These are phyloP conservation scores for Colletotrichum horii DNA, from an alignment of 2,329 filamentous ascomycete species.

Conservation along the genomic window DNA sequence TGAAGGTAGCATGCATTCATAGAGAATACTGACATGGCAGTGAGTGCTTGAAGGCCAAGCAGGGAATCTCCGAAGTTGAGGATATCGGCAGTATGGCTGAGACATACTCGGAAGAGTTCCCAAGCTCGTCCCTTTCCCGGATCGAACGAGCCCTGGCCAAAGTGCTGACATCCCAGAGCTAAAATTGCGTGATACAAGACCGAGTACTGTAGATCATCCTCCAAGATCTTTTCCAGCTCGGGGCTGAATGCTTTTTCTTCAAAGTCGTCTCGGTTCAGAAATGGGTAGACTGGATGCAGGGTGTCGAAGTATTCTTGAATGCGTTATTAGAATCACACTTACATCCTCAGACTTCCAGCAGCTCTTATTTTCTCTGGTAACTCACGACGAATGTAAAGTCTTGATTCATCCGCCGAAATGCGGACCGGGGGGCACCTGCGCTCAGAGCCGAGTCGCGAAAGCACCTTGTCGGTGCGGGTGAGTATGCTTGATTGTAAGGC, in stretches of 20 bases:
- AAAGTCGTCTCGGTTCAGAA: background rate
- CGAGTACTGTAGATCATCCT: background rate
- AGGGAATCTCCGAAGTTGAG: background rate
- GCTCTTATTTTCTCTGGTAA: background rate
- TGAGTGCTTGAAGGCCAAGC: background rate
- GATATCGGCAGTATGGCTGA: background rate
- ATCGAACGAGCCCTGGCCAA: background rate
- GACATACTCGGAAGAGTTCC: background rate
- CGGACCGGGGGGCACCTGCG: background rate
- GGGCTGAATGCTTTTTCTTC: background rate
- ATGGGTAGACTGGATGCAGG: background rate
- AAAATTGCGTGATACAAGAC: background rate
- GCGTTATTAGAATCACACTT: accelerated
- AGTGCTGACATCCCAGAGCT: background rate
- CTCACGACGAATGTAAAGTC: background rate
- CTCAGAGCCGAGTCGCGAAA: background rate
- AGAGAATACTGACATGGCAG: background rate
- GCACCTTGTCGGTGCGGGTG: background rate
- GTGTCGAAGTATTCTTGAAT: background rate
- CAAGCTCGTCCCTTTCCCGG: background rate
- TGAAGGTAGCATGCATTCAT: background rate
- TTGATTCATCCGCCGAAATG: background rate
- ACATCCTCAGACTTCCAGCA: background rate
- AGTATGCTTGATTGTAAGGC: background rate
- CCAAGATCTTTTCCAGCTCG: background rate